phyloP scores from a whole-genome alignment of 2,329 filamentous ascomycete species.

The Clonostachys chloroleuca region DNA sequence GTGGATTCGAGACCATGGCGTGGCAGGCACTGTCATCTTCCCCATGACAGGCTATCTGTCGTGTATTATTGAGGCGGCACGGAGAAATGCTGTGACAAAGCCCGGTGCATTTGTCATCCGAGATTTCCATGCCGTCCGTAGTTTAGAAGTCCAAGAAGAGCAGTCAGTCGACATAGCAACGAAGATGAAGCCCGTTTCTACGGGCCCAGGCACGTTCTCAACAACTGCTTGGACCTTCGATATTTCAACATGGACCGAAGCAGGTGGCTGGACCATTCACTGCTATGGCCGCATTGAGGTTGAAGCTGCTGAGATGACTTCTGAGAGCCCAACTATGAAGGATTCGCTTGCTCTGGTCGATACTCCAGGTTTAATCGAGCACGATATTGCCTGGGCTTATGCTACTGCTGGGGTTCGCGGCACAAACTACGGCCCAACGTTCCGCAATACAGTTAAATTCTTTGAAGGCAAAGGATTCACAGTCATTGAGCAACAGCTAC shows the following conservation, averaged over 20 bases:
- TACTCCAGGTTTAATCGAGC: conserved; percentile 3
- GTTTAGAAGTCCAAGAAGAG: conserved; percentile 18
- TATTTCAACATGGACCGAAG: conserved; percentile 13
- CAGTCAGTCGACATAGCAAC: conserved; percentile 16
- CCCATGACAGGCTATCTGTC: conserved; percentile 6
- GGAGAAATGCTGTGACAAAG: conserved; percentile 1
- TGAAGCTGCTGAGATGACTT: conserved; percentile 8
- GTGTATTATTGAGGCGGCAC: conserved; percentile 10
- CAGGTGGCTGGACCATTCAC: conserved; percentile 12
- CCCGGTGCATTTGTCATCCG: conserved; percentile 3
- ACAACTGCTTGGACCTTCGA: conserved; percentile 12
- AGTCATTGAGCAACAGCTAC: conserved; percentile 10
- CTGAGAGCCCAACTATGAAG: conserved; percentile 9
- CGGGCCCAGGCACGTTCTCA: conserved; percentile 8
- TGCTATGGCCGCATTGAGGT: conserved; percentile 11
- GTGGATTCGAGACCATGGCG: conserved; percentile 38
- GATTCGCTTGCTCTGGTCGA: conserved; percentile 2
- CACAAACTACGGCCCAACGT: conserved; percentile 16
- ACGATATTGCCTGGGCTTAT: conserved; percentile 2
- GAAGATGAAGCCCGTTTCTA: conserved; percentile 10
- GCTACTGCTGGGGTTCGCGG: conserved; percentile 2
- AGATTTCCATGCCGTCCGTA: conserved; percentile 10
- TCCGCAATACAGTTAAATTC: conserved; percentile 11
- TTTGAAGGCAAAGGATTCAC: conserved; percentile 12
- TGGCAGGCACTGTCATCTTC: conserved; percentile 22